A percentile compares a stretch with the other conserved stretches of the same genome.
Conservation (phyloP, 1,284 basidiomycete genomes). For the Fomitopsis pinicola region DNA sequence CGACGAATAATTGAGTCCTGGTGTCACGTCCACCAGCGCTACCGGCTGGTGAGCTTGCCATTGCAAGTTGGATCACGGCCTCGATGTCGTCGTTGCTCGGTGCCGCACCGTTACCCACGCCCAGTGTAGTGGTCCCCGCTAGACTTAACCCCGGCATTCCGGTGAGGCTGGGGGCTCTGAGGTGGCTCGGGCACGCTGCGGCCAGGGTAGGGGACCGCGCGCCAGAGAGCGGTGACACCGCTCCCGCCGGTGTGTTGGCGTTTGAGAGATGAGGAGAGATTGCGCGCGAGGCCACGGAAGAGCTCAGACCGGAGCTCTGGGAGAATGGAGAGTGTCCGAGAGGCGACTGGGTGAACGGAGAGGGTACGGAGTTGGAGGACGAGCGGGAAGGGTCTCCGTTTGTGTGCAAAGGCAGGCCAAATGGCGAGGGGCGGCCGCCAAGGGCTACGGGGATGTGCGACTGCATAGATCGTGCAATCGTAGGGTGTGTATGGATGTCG, state of each 20-base stretch:
- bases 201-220: neutral
- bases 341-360: neutral
- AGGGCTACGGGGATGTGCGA: neutral
- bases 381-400: neutral
- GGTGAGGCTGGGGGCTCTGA: neutral
- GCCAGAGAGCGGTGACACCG: neutral
- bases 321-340: neutral
- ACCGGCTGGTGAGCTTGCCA: constrained; percentile 39
- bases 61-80: constrained; percentile 77
- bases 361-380: neutral
- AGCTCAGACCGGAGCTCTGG: neutral
- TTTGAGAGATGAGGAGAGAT: neutral
- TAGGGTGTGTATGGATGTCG: neutral
- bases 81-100: constrained; percentile 77
- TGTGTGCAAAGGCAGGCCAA: neutral
- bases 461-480: constrained; percentile 1
- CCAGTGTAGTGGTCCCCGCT: neutral
- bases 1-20: constrained; percentile 86
- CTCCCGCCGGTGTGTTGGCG: neutral
- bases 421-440: neutral
- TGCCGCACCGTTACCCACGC: neutral
- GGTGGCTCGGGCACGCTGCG: neutral
- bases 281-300: neutral
- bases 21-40: constrained; percentile 68
- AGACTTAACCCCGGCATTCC: neutral